These are phyloP conservation scores for Amylostereum areolatum DNA, from an alignment of 1,284 basidiomycete species.

Conservation along the genomic window DNA sequence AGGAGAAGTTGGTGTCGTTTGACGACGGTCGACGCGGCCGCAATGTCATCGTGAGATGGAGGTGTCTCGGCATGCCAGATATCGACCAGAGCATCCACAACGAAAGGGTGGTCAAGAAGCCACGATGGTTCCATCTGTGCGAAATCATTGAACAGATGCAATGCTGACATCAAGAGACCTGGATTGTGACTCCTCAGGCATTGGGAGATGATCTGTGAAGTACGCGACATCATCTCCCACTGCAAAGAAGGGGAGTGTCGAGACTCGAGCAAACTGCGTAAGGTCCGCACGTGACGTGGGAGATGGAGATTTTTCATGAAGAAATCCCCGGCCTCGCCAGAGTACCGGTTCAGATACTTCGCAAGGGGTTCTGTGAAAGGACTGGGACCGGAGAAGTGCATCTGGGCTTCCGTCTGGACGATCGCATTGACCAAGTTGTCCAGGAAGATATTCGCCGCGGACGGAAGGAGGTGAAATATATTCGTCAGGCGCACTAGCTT, in stretches of 20 bases:
- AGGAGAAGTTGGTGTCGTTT: constrained; percentile 69
- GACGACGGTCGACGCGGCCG: constrained; percentile 33
- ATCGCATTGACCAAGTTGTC: constrained; percentile 82
- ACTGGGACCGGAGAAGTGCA: constrained; percentile 86
- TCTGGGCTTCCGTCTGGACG: constrained; percentile 89
- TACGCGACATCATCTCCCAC: constrained; percentile 66
- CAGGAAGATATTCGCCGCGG: constrained; percentile 90
- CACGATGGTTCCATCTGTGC: constrained; percentile 63
- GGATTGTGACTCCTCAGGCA: constrained; percentile 55
- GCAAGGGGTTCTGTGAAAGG: constrained; percentile 95
- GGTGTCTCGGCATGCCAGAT: constrained; percentile 64
- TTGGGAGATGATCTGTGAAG: constrained; percentile 53
- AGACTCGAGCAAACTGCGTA: constrained; percentile 77
- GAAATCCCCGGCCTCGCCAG: constrained; percentile 78
- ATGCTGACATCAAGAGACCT: constrained; percentile 56
- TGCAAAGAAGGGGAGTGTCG: constrained; percentile 73
- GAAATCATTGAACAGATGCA: constrained; percentile 78
- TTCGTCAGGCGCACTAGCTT: constrained; percentile 94
- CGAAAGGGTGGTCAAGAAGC: constrained; percentile 62
- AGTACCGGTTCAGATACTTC: constrained; percentile 89
- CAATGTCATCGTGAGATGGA: constrained; percentile 40
- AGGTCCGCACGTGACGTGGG: constrained; percentile 71
- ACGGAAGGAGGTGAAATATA: constrained; percentile 93
- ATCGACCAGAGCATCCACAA: constrained; percentile 63
- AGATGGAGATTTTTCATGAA: constrained; percentile 79